Base-by-base conservation (phyloP, 257 asterid genomes). In the Fraxinus americana region DNA sequence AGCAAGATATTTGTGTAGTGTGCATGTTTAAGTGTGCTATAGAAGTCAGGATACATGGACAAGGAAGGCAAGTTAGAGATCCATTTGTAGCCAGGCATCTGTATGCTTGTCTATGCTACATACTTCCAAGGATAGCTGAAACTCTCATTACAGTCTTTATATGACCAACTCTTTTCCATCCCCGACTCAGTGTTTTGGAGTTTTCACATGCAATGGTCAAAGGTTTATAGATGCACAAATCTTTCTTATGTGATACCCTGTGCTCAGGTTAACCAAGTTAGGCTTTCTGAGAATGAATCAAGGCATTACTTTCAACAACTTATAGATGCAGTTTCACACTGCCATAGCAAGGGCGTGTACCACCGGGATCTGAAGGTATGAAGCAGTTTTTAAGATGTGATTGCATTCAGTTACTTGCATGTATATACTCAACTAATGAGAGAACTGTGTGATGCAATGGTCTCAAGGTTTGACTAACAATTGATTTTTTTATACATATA, bases 331-430 rank as follows among this genome's bases (percentile, higher is more conserved):
- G 92, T 93, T 84, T 86, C 89, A 48, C 93, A 93, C 81, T 95
- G 99, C 85, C 99, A 95, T 77, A 85, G 89, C 86, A 93, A 91
- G 92, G 98, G 99, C 38, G 96, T 93, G 48, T 95, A 88, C 83
- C 99, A 95, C 83, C 90, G 99, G 79, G 98, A 95, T 85, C 78
- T 95, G 74, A 95, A 95, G 98, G 99, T 93, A 77, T 73, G 80
- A 27, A 27, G 70, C 43, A 65, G 57, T 82, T 74, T 19, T 83
- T 25, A 23, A 82, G 34, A 69, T 71, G 41, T 79, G 71, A 72
- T 27, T 81, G 66, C 57, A 23, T 69, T 72, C 57, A 43, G 70
- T 39, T 66, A 74, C 41, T 38, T 72, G 70, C 72, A 32, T 70
- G 73, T 65, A 39, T 29, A 67, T 21, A 34, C 70, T 41, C 63